Evolutionary conservation across 805 yeast species (phyloP), one percentile per base, ranked within the genome.

Genomic region (Lipomyces sp.): DNA sequence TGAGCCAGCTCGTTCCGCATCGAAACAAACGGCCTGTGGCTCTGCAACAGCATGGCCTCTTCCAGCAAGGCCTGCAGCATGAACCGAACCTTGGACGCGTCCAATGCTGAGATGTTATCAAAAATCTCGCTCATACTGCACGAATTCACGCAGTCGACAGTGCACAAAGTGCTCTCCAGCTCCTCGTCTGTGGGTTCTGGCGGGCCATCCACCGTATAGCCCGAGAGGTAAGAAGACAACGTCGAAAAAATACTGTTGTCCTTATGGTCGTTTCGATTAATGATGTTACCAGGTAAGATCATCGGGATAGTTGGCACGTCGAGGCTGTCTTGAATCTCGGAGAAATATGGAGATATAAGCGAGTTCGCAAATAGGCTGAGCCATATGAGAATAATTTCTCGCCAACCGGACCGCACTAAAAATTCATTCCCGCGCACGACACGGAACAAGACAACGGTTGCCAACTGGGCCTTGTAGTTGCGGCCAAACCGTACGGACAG

Each of bases 181-280:
- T 91, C 97, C 63, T 87, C 95, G 49, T 86, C 95, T 1, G 95
- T 79, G 11, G 99, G 99, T 66, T 91, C 98, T 0, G 84, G 83
- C 2, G 86, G 81, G 47, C 87, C 95, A 62, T 89, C 97, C 14
- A 55, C 60, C 1, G 84, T 74, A 51, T 83, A 79, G 18, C 97
- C 93, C 57, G 93, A 86, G 68, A 93, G 77, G 63, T 89, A 91
- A 0, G 96, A 87, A 1, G 97, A 89, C 61, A 93, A 83, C 0
- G 98, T 86, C 0, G 95, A 86, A 48, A 93, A 78, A n/a, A 93
- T 64, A 1, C 98, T 88, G 10, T 75, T 74, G 31, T 83, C 95
- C 61, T 81, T 85, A 33, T 81, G 77, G 0, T 84, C 82, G 43
- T 80, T 80, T 35, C 55, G 48, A 31, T 79, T 80, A 37, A 87